phyloP scores from a whole-genome alignment of 179 eudicot genomes.

The Corrigiola litoralis region DNA sequence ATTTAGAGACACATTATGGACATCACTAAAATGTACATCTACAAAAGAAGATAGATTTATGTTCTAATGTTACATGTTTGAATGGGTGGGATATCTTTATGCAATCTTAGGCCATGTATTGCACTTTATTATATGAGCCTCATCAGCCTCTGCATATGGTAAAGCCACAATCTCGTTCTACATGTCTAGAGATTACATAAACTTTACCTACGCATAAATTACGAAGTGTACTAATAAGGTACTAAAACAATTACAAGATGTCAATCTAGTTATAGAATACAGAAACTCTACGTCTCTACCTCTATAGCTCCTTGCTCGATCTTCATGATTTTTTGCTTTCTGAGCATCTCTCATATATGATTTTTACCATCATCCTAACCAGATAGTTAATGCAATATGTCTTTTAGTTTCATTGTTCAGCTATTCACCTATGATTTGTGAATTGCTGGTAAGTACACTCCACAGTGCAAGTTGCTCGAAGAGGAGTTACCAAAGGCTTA shows the following conservation, averaged over 20 bases:
- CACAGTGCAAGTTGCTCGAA: constrained; percentile 38
- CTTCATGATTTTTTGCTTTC: too few relatives aligned
- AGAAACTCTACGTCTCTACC: neutral
- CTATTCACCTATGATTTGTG: neutral
- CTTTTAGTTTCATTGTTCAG: neutral
- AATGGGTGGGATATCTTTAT: too few relatives aligned
- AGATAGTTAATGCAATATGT: too few relatives aligned
- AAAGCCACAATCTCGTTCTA: neutral
- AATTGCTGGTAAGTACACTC: constrained; percentile 37
- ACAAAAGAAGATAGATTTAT: too few relatives aligned
- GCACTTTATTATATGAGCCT: too few relatives aligned
- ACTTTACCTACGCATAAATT: neutral
- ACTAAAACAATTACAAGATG: neutral
- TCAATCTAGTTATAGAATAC: too few relatives aligned
- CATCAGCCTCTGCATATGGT: constrained; percentile 35
- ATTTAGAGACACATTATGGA: too few relatives aligned
- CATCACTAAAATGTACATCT: too few relatives aligned
- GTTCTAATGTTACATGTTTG: too few relatives aligned
- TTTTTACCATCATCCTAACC: neutral
- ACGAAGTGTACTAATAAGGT: too few relatives aligned
- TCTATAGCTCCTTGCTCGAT: neutral
- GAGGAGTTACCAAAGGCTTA: constrained; percentile 38
- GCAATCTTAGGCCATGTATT: too few relatives aligned
- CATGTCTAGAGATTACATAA: too few relatives aligned
- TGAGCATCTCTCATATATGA: neutral